Percentiles rank a stretch among this genome's conserved stretches.
These are phyloP conservation scores for Solanum chacoense DNA, from an alignment of 305 asterid species.

Conservation along the genomic window DNA sequence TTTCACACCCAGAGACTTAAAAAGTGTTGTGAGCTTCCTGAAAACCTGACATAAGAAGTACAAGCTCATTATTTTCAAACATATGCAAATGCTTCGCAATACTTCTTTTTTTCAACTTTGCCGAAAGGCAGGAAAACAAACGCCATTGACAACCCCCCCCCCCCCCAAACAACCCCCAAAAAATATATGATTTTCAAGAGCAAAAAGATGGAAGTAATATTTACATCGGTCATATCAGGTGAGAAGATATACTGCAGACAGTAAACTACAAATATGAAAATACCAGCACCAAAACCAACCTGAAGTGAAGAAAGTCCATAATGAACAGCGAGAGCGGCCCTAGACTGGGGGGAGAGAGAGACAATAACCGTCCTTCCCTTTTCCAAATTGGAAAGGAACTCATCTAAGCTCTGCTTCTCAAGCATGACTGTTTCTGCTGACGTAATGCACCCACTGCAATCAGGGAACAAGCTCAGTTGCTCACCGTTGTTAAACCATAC, in stretches of 20 bases:
- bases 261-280: neutral
- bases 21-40: slow-evolving; percentile 71
- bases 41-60: slow-evolving; percentile 39
- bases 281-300: slow-evolving; percentile 21
- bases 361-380: slow-evolving; percentile 63
- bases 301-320: slow-evolving; percentile 63
- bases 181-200: neutral
- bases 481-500: neutral
- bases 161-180: neutral
- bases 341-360: slow-evolving; percentile 90
- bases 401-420: slow-evolving; percentile 94
- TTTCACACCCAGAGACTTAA: slow-evolving; percentile 84
- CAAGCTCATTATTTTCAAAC: neutral
- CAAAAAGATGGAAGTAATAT: neutral
- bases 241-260: neutral
- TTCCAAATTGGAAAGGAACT: slow-evolving; percentile 55
- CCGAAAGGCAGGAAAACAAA: neutral
- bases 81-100: neutral
- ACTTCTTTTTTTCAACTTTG: neutral
- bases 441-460: slow-evolving; percentile 92
- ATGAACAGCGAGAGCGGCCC: slow-evolving; percentile 90
- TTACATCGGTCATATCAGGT: neutral
- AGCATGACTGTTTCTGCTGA: slow-evolving; percentile 98
- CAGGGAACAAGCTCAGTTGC: slow-evolving; percentile 11
- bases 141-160: neutral